Percentiles rank a stretch among this genome's conserved stretches.
phyloP scores from a whole-genome alignment of 208 protist species.

The Wallacemonas collosoma region DNA sequence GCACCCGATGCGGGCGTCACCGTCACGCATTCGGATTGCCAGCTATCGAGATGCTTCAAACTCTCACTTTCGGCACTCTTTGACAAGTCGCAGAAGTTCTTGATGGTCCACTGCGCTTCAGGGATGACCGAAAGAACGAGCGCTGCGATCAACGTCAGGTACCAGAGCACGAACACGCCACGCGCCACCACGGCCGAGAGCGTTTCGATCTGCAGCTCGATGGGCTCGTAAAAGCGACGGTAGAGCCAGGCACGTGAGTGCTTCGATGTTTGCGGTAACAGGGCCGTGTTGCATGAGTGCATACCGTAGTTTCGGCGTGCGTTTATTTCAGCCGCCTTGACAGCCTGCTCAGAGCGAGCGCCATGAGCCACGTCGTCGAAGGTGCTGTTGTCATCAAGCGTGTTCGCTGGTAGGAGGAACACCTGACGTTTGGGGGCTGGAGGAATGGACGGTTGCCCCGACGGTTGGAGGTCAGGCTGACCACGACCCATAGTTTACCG shows the following conservation, averaged over 20 bases:
- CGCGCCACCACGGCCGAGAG: conserved; percentile 46
- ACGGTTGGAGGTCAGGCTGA: background rate
- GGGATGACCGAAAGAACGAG: conserved; percentile 62
- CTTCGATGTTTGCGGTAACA: background rate
- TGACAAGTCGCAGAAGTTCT: conserved; percentile 60
- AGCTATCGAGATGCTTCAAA: conserved; percentile 31
- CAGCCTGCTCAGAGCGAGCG: background rate
- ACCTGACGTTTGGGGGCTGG: conserved; percentile 40
- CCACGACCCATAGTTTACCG: background rate
- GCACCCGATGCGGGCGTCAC: background rate
- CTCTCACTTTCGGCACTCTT: conserved; percentile 6
- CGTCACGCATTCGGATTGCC: conserved; percentile 32
- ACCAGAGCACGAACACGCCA: conserved; percentile 61
- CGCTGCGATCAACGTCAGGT: conserved; percentile 48
- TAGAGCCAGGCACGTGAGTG: conserved; percentile 7
- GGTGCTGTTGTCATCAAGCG: background rate
- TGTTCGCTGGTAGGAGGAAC: conserved; percentile 30
- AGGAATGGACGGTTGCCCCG: conserved; percentile 24
- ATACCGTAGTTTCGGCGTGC: conserved; percentile 3
- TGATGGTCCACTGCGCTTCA: conserved; percentile 48
- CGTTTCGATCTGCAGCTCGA: conserved; percentile 85
- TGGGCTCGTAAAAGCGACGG: conserved; percentile 39
- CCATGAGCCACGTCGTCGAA: background rate
- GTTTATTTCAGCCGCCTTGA: background rate
- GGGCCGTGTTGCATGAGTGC: conserved; percentile 12